Evolutionary conservation across 164 flowering plant species (phyloP), one percentile per base, ranked within the genome.

Genomic region (Berberis vulgaris): DNA sequence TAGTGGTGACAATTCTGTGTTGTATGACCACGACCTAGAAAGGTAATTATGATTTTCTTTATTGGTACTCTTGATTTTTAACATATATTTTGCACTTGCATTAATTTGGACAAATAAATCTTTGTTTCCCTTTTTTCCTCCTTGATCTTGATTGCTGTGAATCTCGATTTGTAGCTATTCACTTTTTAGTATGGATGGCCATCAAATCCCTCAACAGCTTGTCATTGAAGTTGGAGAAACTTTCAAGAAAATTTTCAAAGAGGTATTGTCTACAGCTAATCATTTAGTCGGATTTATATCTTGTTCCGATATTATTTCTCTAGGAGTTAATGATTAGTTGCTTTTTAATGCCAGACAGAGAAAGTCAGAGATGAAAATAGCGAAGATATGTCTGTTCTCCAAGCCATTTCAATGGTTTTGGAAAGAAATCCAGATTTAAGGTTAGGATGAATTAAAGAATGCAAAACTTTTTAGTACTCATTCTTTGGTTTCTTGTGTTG

Each of bases 1-100:
- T n/a, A 89, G 98, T 74, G 95, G 91, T 49, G 98, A 92, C 66
- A 72, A 92, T 74, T 92, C 98, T 65, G 84, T 92, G 63, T 66
- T 89, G 49, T 92, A 89, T 76, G 98, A 89, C 67, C 98, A 92
- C 78, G 98, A 92, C 74, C 73, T 92, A 65, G 91, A 89, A 74
- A 92, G 98, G 96, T 92, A 57, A 57, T 3, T 10, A 3, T 50
- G 3, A 0, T 50, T 10, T n/a, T 11, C 54, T 52, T 52, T 4
- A 7, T 10, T 10, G 38, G 2, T 6, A 2, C 56, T 2, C 56
- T 69, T 54, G 38, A 1, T 7, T 60, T 7, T 49, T 38, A 11
- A 10, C 41, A 9, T 2, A 38, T 5, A 11, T 42, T 45, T 6
- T 49, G n/a, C 50, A 47, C 50, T 47, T 26, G 26, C 26, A 26